Percentiles rank a stretch among this genome's conserved stretches.
These are phyloP conservation scores for Fusarium pseudonygamai DNA, from an alignment of 2,329 filamentous ascomycete genomes.

Conservation along the genomic window DNA sequence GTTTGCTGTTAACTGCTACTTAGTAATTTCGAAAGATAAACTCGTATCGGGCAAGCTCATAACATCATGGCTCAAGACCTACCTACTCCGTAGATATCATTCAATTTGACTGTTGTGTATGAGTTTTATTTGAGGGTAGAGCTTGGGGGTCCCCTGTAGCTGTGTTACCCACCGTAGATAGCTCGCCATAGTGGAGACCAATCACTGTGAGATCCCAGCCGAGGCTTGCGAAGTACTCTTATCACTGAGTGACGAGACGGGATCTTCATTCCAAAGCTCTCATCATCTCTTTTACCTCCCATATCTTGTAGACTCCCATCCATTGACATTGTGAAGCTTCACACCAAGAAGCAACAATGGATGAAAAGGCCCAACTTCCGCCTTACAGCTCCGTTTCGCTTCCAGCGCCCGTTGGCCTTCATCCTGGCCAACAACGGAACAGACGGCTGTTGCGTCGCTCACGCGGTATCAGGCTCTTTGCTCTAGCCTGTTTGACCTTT, in stretches of 20 bases:
- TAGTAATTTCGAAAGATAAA: neutral
- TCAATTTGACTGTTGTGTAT: neutral
- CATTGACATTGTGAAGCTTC: neutral
- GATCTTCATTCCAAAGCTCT: conserved; percentile 30
- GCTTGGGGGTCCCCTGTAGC: neutral
- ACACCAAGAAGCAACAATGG: conserved; percentile 35
- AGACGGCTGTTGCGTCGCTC: conserved; percentile 53
- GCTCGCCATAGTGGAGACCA: conserved; percentile 26
- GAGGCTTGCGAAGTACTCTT: conserved; percentile 7
- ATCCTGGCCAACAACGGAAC: conserved; percentile 30
- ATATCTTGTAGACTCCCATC: neutral
- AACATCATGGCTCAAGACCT: neutral
- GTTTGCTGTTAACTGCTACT: neutral
- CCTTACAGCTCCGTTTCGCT: conserved; percentile 53
- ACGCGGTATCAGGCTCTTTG: conserved; percentile 55
- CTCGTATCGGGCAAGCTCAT: neutral
- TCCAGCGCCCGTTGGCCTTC: conserved; percentile 31
- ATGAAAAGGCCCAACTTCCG: conserved; percentile 56
- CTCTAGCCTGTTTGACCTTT: conserved; percentile 59
- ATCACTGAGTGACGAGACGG: conserved; percentile 6
- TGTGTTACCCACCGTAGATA: neutral
- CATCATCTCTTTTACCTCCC: conserved; percentile 5
- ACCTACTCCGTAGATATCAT: neutral
- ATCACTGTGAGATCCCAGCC: conserved; percentile 10
- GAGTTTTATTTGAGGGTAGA: neutral